Conservation (phyloP, 2,329 filamentous ascomycete genomes). For the Pseudogymnoascus sp. region DNA sequence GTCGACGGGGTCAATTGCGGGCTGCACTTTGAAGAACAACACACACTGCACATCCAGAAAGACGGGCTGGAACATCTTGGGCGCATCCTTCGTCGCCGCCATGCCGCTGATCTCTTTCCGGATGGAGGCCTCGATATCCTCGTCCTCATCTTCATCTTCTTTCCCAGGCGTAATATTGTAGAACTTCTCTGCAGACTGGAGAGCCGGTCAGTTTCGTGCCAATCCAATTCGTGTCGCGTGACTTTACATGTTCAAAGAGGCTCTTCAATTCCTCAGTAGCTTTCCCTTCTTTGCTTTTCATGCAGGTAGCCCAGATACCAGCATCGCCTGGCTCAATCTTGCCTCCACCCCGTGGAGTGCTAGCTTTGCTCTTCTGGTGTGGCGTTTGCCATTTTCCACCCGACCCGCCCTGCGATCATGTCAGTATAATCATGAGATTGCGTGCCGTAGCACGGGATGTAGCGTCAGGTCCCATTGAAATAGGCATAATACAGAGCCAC, state of each 20-base stretch:
- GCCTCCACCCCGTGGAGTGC: conserved; percentile 35
- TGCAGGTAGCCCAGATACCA: conserved; percentile 73
- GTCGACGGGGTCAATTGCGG: conserved; percentile 48
- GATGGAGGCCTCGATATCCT: conserved; percentile 67
- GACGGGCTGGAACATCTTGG: conserved; percentile 44
- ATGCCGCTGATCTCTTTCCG: conserved; percentile 62
- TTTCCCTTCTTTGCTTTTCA: conserved; percentile 61
- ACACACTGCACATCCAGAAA: conserved; percentile 53
- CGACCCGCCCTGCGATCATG: conserved; percentile 35
- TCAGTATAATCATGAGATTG: conserved; percentile 6
- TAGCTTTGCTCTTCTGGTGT: conserved; percentile 46
- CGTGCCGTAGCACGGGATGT: neutral
- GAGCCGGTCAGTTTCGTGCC: conserved; percentile 4
- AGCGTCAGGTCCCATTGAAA: neutral
- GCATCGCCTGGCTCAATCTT: conserved; percentile 59
- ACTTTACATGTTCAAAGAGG: conserved; percentile 57
- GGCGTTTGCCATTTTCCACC: conserved; percentile 55
- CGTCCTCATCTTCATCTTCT: conserved; percentile 34
- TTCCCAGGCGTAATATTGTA: conserved; percentile 39
- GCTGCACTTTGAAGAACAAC: conserved; percentile 51
- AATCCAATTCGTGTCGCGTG: conserved; percentile 10
- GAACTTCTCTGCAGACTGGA: conserved; percentile 57
- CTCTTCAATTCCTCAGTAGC: conserved; percentile 59
- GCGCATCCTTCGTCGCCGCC: conserved; percentile 37
- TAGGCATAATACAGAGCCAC: neutral